Conservation (phyloP, 2,329 filamentous ascomycete genomes). For the Trichoderma endophyticum region DNA sequence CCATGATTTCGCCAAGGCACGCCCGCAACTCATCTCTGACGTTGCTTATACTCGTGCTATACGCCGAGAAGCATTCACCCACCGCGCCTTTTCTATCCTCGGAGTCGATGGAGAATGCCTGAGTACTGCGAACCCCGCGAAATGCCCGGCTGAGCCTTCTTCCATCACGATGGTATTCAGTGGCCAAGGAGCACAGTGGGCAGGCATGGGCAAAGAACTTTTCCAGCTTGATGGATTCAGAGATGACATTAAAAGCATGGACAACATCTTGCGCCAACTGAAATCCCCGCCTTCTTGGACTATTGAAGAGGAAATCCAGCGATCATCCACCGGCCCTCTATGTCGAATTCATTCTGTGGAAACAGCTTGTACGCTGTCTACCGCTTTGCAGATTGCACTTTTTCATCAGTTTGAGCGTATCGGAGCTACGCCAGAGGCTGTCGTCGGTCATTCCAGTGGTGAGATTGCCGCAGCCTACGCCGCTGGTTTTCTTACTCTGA, state of each 20-base stretch:
- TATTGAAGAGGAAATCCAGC: conserved; percentile 18
- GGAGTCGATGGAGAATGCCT: neutral
- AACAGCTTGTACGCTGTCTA: conserved; percentile 36
- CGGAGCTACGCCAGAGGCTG: conserved; percentile 26
- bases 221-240: conserved; percentile 23
- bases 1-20: neutral
- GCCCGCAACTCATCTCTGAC: neutral
- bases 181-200: conserved; percentile 37
- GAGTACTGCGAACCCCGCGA: neutral
- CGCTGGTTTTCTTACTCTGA: conserved; percentile 13
- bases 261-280: neutral
- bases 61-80: neutral
- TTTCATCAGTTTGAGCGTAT: conserved; percentile 32
- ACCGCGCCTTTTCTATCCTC: neutral
- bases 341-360: conserved; percentile 11
- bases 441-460: conserved; percentile 37
- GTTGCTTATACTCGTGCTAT: conserved; percentile 14
- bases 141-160: neutral
- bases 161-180: conserved; percentile 29
- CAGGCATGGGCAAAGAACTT: conserved; percentile 33
- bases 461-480: conserved; percentile 38
- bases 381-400: conserved; percentile 40
- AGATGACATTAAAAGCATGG: conserved; percentile 14
- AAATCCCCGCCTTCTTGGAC: conserved; percentile 10
- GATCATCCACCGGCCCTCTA: neutral